Conservation (phyloP, 768 basidiomycete genomes). For the Russula dissimulans region DNA sequence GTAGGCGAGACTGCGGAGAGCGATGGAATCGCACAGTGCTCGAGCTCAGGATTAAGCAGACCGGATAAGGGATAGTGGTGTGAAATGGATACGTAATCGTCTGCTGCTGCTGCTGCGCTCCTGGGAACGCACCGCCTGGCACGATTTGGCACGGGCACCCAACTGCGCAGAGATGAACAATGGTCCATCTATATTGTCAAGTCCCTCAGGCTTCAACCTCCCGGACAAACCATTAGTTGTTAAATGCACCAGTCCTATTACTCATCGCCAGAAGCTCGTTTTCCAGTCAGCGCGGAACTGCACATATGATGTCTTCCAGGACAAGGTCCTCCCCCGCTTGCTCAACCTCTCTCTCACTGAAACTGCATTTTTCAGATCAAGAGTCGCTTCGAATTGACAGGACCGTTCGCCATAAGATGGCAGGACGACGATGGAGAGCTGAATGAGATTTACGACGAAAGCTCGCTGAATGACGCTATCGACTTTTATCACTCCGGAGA, state of each 20-base stretch:
- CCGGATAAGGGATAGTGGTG: no score
- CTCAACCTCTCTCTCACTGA: conserved; percentile 9
- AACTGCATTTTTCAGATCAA: conserved; percentile 48
- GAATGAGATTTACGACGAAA: conserved; percentile 56
- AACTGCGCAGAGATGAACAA: conserved; percentile 6
- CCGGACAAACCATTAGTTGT: conserved; percentile 76
- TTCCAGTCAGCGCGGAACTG: conserved; percentile 76
- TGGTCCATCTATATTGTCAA: neutral
- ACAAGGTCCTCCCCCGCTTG: conserved; percentile 40
- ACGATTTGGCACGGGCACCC: neutral
- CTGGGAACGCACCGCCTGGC: neutral
- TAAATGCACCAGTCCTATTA: conserved; percentile 67
- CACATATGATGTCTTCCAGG: conserved; percentile 61
- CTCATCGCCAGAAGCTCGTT: conserved; percentile 62
- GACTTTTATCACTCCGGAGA: conserved; percentile 75
- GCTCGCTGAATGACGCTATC: conserved; percentile 79
- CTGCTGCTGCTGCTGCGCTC: neutral
- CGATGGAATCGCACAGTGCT: no score
- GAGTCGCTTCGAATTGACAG: conserved; percentile 69
- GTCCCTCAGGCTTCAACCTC: neutral
- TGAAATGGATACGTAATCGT: neutral
- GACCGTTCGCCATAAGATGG: conserved; percentile 67
- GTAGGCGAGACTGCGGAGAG: no score
- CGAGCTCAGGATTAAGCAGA: no score
- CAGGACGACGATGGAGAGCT: conserved; percentile 85